phyloP scores from a whole-genome alignment of 164 flowering plant species.

The Kingdonia uniflora region DNA sequence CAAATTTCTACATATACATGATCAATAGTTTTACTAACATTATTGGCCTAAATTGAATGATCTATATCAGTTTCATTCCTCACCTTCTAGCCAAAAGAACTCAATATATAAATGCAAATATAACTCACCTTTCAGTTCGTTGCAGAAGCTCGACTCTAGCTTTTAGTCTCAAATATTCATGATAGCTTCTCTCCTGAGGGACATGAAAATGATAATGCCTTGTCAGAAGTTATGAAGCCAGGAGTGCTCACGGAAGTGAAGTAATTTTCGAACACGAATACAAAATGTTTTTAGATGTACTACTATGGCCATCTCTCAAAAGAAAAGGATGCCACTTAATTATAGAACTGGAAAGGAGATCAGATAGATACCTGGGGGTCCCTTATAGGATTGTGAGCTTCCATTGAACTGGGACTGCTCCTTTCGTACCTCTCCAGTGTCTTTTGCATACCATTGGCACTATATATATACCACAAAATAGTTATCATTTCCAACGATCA shows the following conservation, averaged over 20 bases:
- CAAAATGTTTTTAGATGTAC: too few relatives aligned
- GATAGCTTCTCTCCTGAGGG: conserved; percentile 31
- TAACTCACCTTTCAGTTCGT: conserved; percentile 33
- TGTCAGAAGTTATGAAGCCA: neutral
- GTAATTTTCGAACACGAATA: neutral
- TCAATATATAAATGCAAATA: neutral
- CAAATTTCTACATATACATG: conserved; percentile 28
- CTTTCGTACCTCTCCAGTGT: neutral
- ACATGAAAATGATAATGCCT: neutral
- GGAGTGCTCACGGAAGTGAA: neutral
- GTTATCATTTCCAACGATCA: too few relatives aligned
- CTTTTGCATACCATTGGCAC: neutral
- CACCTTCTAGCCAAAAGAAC: neutral
- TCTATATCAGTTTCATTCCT: neutral
- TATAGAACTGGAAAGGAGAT: neutral
- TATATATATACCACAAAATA: too few relatives aligned
- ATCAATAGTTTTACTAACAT: neutral
- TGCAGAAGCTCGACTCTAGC: conserved; percentile 39
- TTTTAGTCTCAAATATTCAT: conserved; percentile 41
- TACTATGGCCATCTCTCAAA: neutral
- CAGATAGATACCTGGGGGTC: neutral
- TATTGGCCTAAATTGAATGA: neutral
- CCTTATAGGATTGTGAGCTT: neutral
- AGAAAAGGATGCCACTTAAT: neutral
- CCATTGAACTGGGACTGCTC: neutral